Base-by-base conservation (phyloP, 202 grass and related monocot genomes). In the Sporobolus alterniflorus region DNA sequence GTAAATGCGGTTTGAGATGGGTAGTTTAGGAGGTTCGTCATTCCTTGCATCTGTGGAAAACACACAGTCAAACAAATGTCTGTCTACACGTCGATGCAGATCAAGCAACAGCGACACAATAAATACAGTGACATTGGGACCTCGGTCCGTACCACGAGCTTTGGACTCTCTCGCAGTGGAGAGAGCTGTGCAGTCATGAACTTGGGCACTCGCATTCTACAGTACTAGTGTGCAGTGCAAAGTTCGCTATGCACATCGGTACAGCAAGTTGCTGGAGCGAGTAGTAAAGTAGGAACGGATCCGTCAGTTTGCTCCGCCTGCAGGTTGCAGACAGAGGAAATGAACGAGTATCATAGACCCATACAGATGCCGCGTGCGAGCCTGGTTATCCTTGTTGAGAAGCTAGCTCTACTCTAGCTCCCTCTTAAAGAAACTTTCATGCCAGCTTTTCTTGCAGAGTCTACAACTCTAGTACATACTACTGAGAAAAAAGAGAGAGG, bases 11-110 rank as follows among this genome's bases (percentile, higher is more conserved):
- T 74, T 89, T 86, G 51, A 36, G 21, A 73, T 59, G 57, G 73
- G 73, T 67, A 21, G 88, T 78, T 78, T 73, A n/a, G n/a, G n/a
- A 78, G 73, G 72, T 73, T 66, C 59, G 67, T 30, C 65, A 67
- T 26, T 69, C 33, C 52, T n/a, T 59, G 28, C 24, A 17, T 34
- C 44, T 57, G 87, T 51, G 36, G 36, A 8, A 36, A 39, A 71
- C 59, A 80, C 43, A 56, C 77, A 44, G 22, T 50, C 31, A 64
- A 12, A 49, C 36, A 77, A 71, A 57, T 28, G 44, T 47, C 66
- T 28, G 26, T 43, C 24, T n/a, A 28, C 66, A 26, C n/a, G n/a
- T 48, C 52, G 63, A 69, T 69, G 36, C 50, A 69, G 64, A 71
- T 81, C 26, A 34, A 61, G 52, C 78, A 71, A 71, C 40, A 60